Evolutionary conservation across 805 yeast species (phyloP).

Genomic region (Yamadazyma sp.): DNA sequence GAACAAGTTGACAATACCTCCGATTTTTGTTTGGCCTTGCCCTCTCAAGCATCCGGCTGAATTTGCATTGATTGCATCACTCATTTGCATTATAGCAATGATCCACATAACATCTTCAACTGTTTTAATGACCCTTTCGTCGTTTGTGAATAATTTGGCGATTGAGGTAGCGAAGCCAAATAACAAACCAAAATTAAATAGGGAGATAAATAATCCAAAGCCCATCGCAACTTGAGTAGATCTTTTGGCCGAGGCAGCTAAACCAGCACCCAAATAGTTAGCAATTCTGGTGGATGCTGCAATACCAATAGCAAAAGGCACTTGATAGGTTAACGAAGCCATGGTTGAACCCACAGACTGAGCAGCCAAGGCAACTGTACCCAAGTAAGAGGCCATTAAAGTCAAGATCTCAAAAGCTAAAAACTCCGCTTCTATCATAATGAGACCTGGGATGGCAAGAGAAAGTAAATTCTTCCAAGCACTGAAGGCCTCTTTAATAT

Average conservation of each 20-base stretch:
- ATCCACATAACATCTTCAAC: slow-evolving; percentile 57
- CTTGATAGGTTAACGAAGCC: slow-evolving; percentile 57
- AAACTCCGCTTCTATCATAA: slow-evolving; percentile 63
- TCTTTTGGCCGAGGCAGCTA: slow-evolving; percentile 33
- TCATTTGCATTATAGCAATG: slow-evolving; percentile 66
- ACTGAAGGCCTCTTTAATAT: slow-evolving; percentile 37
- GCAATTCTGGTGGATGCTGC: slow-evolving; percentile 60
- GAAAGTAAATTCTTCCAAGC: slow-evolving; percentile 46
- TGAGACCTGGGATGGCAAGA: slow-evolving; percentile 54
- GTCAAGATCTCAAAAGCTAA: slow-evolving; percentile 58
- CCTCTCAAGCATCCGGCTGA: slow-evolving; percentile 78
- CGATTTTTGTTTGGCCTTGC: slow-evolving; percentile 69
- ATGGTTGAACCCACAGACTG: slow-evolving; percentile 44
- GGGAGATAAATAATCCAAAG: slow-evolving; percentile 37
- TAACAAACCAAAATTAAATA: slow-evolving; percentile 31
- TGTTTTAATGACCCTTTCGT: slow-evolving; percentile 52
- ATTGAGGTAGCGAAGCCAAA: slow-evolving; percentile 33
- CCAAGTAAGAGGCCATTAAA: slow-evolving; percentile 53
- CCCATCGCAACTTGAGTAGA: slow-evolving; percentile 37
- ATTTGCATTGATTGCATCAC: slow-evolving; percentile 68
- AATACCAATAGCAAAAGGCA: slow-evolving; percentile 59
- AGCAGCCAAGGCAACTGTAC: slow-evolving; percentile 53
- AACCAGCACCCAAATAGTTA: slow-evolving; percentile 52
- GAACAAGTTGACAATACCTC: slow-evolving; percentile 56
- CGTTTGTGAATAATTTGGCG: slow-evolving; percentile 55